Evolutionary conservation across 257 asterid species (phyloP).

Genomic region (Petrea volubilis): DNA sequence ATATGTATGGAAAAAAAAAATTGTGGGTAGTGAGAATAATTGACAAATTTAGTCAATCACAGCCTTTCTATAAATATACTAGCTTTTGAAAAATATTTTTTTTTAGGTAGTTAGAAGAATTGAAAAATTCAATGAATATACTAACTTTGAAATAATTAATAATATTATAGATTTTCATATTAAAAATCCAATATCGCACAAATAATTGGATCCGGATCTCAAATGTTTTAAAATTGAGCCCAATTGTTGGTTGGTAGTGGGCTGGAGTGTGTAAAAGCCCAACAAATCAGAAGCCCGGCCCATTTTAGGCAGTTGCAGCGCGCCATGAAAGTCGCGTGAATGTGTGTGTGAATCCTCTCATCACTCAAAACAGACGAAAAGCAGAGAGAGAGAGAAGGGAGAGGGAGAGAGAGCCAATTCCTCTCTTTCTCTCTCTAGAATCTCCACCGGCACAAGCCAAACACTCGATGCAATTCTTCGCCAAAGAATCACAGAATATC

Average conservation of each 20-base stretch:
- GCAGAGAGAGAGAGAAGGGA: neutral
- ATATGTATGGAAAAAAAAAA: no score
- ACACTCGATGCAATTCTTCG: conserved; percentile 31
- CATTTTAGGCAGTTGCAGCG: conserved; percentile 8
- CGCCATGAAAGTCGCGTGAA: conserved; percentile 26
- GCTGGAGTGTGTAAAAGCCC: neutral
- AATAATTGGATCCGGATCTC: no score
- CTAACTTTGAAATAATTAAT: no score
- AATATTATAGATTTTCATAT: no score
- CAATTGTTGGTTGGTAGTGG: neutral
- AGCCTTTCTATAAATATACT: no score
- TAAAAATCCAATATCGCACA: no score
- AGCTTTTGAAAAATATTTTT: no score
- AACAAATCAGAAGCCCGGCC: conserved; percentile 8
- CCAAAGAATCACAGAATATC: conserved; percentile 28
- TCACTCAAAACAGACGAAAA: conserved; percentile 9
- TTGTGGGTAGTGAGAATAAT: no score
- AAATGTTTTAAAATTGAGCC: neutral
- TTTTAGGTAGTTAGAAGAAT: no score
- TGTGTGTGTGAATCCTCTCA: conserved; percentile 2
- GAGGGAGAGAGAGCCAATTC: conserved; percentile 13
- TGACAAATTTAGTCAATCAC: no score
- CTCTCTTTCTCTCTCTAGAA: conserved; percentile 38
- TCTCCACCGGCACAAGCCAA: conserved; percentile 54
- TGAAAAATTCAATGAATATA: no score